phyloP scores from a whole-genome alignment of 106 monocot species.

The Dendrobium officinale region DNA sequence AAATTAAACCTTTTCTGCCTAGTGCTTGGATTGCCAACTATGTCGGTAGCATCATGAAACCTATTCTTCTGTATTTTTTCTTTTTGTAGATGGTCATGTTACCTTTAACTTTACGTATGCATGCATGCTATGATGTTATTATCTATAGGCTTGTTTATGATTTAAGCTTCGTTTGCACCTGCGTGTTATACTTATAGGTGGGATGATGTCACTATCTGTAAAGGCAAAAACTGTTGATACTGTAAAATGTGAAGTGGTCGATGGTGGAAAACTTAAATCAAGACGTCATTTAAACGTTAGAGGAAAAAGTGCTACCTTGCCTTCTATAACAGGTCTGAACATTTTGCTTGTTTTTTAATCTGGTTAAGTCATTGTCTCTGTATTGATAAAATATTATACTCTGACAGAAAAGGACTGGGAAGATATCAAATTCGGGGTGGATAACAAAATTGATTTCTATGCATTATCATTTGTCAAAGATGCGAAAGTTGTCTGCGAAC shows the following conservation, averaged over 20 bases:
- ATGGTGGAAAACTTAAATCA: slow-evolving; percentile 94
- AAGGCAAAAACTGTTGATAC: slow-evolving; percentile 76
- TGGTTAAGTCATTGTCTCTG: not conserved
- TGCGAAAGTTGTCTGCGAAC: slow-evolving; percentile 82
- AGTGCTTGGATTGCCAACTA: no score
- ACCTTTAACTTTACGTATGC: no score
- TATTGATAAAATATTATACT: not conserved
- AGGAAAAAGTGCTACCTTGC: slow-evolving; percentile 95
- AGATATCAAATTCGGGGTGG: slow-evolving; percentile 97
- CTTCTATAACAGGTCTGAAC: slow-evolving; percentile 81
- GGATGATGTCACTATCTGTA: slow-evolving; percentile 95
- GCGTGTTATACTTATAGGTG: slow-evolving; percentile 42
- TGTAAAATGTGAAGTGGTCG: slow-evolving; percentile 78
- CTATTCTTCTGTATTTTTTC: no score
- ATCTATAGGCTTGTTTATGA: no score
- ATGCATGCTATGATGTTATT: no score
- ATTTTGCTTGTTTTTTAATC: not conserved
- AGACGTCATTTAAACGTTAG: slow-evolving; percentile 95
- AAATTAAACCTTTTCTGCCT: no score
- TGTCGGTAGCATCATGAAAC: no score
- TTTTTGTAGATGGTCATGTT: no score
- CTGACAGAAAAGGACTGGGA: slow-evolving; percentile 95
- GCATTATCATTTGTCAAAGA: slow-evolving; percentile 99
- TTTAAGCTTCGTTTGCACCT: not conserved
- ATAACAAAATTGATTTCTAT: slow-evolving; percentile 93